Conservation (phyloP, 768 basidiomycete genomes). For the Punctularia strigosozonata region DNA sequence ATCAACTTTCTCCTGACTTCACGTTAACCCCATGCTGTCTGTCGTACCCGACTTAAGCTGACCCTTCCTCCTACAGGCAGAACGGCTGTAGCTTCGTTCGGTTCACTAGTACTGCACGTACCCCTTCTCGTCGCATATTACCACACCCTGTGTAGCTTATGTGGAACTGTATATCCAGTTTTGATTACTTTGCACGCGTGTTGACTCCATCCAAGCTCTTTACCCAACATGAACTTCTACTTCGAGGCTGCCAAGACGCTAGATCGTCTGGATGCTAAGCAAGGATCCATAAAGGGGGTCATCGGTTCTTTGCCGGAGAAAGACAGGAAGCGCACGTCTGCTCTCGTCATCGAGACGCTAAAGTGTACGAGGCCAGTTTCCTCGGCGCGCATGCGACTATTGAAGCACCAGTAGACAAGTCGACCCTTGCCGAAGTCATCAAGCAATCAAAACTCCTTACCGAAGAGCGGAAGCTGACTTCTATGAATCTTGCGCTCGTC, state of each 20-base stretch:
- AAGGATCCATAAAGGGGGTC: slow-evolving; percentile 87
- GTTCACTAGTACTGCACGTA: too few relatives aligned
- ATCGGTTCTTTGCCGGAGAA: slow-evolving; percentile 64
- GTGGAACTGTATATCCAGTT: not conserved
- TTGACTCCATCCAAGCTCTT: slow-evolving; percentile 16
- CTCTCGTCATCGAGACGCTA: slow-evolving; percentile 87
- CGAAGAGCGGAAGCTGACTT: slow-evolving; percentile 70
- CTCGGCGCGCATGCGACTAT: not conserved
- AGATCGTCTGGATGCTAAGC: slow-evolving; percentile 76
- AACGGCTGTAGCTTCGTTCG: too few relatives aligned
- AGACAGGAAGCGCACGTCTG: slow-evolving; percentile 66
- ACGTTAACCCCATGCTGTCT: not conserved
- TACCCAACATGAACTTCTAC: slow-evolving; percentile 99
- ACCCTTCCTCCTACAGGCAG: not conserved
- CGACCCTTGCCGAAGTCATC: slow-evolving; percentile 63
- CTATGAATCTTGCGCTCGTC: slow-evolving; percentile 66
- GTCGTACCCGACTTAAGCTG: not conserved
- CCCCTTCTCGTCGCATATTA: too few relatives aligned
- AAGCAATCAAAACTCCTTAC: slow-evolving; percentile 52
- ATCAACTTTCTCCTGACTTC: slow-evolving; percentile 10
- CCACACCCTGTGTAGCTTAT: too few relatives aligned
- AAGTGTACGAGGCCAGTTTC: slow-evolving; percentile 59
- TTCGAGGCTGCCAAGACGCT: slow-evolving; percentile 78
- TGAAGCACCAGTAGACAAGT: slow-evolving; percentile 45
- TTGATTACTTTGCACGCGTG: slow-evolving; percentile 13